Conservation (phyloP, 371 early-diverging fungal species). For the Syncephalis fuscata region DNA sequence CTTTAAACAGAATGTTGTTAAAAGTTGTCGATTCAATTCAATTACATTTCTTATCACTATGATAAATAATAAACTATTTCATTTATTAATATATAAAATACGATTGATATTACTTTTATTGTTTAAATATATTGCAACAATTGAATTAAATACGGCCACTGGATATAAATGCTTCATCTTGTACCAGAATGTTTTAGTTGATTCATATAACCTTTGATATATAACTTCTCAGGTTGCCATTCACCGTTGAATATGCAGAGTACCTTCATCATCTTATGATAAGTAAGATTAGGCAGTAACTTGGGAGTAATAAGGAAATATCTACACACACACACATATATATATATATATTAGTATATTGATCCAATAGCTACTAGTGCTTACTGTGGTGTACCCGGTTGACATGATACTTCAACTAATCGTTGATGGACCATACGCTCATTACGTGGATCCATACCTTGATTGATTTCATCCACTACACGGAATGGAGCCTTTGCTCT, state of each 20-base stretch:
- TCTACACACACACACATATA: constrained; percentile 12
- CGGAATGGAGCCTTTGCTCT: constrained; percentile 88
- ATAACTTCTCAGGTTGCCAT: constrained; percentile 43
- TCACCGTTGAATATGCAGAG: constrained; percentile 90
- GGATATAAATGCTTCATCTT: too few relatives aligned
- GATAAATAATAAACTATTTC: too few relatives aligned
- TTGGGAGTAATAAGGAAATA: constrained; percentile 99
- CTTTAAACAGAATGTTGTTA: too few relatives aligned
- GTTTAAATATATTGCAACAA: too few relatives aligned
- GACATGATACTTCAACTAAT: constrained; percentile 61
- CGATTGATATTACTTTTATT: too few relatives aligned
- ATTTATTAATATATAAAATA: too few relatives aligned
- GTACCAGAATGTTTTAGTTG: too few relatives aligned
- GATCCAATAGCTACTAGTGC: constrained; percentile 17
- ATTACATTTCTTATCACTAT: too few relatives aligned
- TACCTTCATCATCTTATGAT: constrained; percentile 83
- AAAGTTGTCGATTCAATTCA: too few relatives aligned
- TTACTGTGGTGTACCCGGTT: constrained; percentile 50
- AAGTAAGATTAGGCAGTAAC: constrained; percentile 87
- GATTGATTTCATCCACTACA: constrained; percentile 99
- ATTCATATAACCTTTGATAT: not conserved
- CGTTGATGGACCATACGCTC: constrained; percentile 94
- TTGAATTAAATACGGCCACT: too few relatives aligned
- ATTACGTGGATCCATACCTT: constrained; percentile 99
- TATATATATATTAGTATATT: too few relatives aligned